Base-by-base conservation (phyloP, 192 early-diverging fungal genomes). In the Coemansia sp. region DNA sequence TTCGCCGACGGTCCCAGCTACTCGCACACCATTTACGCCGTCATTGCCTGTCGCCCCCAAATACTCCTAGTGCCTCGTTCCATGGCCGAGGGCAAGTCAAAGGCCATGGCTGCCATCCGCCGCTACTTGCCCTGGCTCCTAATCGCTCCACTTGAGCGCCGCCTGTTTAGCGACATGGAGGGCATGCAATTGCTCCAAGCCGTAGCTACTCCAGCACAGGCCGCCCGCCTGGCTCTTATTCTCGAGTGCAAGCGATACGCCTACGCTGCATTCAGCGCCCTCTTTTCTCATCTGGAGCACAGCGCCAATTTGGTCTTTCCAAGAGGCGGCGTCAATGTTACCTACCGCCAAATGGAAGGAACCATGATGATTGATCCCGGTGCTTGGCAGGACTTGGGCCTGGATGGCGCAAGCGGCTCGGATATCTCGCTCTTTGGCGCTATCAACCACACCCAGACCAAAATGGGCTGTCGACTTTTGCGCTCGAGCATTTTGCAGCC, bases 401-500 rank as follows among this genome's bases (percentile, higher is more conserved):
- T 82, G 18, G 69, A 69, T 18, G 52, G 36, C 20, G 50, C 26
- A 8, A 39, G 47, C 7, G 62, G 56, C 5, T 9, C 38, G 13
- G 68, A 66, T 1, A 58, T 36, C 9, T 72, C 72, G 12, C 55
- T 75, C 12, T 71, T 73, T 18, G 45, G 59, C 23, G 65, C 72
- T 3, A 82, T 76, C 34, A 68, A 75, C 38, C 68, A 79, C 47
- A 80, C 72, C 23, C 48, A 50, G 18, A 73, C 72, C 26, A 67
- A 64, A 42, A 75, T 70, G 68, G 82, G 76, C 23, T 73, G 85
- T 14, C 84, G 92, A 3, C 66, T 94, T 16, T 78, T 96, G 28
- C 85, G 90, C 5, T 83, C 85, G 34, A 93, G 86, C 71, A 89
- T 95, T 11, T 58, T 96, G 16, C 92, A 94, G 68, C 94, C 93